Conservation (phyloP, 768 basidiomycete species). For the Tylopilus cervinicoccineus region DNA sequence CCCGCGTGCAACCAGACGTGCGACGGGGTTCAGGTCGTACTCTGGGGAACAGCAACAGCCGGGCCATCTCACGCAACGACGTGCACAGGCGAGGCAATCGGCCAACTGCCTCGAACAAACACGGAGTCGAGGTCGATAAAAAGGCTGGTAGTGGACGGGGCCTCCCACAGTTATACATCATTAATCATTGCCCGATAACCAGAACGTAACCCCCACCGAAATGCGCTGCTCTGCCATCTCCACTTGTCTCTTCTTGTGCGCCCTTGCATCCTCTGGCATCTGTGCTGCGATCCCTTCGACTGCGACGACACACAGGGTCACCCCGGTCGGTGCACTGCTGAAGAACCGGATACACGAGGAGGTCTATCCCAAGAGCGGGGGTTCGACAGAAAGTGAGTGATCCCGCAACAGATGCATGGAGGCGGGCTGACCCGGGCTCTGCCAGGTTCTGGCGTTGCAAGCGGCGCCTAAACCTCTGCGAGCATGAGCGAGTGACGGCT, state of each 20-base stretch:
- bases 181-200: not conserved
- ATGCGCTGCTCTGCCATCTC: constrained; percentile 14
- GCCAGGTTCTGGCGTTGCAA: not conserved
- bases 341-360: constrained; percentile 23
- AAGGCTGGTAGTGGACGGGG: not conserved
- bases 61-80: not conserved
- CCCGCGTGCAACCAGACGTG: not conserved
- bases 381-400: constrained; percentile 4
- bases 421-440: constrained; percentile 1
- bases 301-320: not conserved
- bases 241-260: constrained; percentile 13
- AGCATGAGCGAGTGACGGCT: not conserved
- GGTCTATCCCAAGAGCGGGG: constrained; percentile 8
- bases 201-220: constrained; percentile 6
- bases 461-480: not conserved
- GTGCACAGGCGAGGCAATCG: constrained; percentile 12
- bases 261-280: constrained; percentile 13
- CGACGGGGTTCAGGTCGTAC: not conserved
- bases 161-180: not conserved
- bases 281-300: constrained; percentile 9
- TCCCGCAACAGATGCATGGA: not conserved
- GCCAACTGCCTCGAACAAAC: constrained; percentile 2
- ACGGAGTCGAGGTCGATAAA: constrained; percentile 9
- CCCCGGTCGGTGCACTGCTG: constrained; percentile 11
- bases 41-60: not conserved